These are phyloP conservation scores for Phalaenopsis hybrid DNA, from an alignment of 116 monocot genomes.

Conservation along the genomic window DNA sequence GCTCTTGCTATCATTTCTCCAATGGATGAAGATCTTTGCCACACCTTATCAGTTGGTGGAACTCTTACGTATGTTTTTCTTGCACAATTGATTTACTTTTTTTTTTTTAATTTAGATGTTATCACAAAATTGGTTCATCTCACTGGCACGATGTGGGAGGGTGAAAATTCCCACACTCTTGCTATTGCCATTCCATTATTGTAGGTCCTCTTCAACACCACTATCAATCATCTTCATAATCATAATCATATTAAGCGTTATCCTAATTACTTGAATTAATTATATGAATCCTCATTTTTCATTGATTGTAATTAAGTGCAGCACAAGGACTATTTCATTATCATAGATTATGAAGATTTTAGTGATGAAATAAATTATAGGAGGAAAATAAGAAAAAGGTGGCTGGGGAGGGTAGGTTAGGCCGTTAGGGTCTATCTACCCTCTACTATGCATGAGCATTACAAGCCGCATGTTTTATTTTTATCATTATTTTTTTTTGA, in stretches of 20 bases:
- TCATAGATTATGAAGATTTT: neutral
- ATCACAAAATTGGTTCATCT: neutral
- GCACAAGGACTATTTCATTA: neutral
- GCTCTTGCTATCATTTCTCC: conserved; percentile 57
- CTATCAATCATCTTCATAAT: neutral
- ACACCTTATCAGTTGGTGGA: conserved; percentile 62
- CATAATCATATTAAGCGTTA: too few relatives aligned
- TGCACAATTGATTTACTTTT: neutral
- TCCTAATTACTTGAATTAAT: neutral
- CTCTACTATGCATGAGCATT: too few relatives aligned
- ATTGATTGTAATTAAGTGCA: neutral
- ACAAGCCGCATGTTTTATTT: too few relatives aligned
- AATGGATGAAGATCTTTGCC: conserved; percentile 42
- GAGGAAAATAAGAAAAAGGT: neutral
- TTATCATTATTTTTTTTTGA: too few relatives aligned
- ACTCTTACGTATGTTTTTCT: conserved; percentile 53
- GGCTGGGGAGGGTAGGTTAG: neutral
- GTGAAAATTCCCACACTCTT: neutral
- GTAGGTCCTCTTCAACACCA: neutral
- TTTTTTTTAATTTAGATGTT: neutral
- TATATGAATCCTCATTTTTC: neutral
- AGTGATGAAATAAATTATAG: neutral
- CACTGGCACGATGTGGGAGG: neutral
- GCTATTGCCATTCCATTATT: neutral
- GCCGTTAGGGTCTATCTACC: too few relatives aligned